phyloP scores from a whole-genome alignment of 2,329 filamentous ascomycete species.

The Pezicula radicicola region DNA sequence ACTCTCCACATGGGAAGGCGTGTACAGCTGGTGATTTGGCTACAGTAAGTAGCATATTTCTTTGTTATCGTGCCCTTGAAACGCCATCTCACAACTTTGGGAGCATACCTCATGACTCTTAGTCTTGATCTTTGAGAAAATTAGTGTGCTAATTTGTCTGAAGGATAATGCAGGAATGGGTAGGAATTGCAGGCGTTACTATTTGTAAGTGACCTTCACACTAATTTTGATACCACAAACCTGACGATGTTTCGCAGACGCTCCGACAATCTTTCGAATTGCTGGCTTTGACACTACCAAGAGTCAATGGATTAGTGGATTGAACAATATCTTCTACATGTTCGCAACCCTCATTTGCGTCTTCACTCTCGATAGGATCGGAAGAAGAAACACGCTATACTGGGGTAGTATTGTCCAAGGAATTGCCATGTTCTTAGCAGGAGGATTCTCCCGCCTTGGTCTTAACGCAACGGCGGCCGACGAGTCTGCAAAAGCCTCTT shows the following conservation, averaged over 20 bases:
- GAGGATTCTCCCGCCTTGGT: constrained; percentile 54
- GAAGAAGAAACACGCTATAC: constrained; percentile 65
- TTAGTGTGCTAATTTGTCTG: too few species aligned
- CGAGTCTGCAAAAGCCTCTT: constrained; percentile 41
- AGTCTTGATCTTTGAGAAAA: too few species aligned
- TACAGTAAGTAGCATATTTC: constrained; percentile 39
- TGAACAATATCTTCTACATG: constrained; percentile 55
- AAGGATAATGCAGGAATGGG: constrained; percentile 64
- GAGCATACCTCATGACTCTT: too few species aligned
- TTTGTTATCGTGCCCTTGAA: too few species aligned
- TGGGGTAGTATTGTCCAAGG: constrained; percentile 64
- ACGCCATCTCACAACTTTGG: too few species aligned
- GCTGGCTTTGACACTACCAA: constrained; percentile 61
- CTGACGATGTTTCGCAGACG: constrained; percentile 5
- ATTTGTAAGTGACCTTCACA: constrained; percentile 38
- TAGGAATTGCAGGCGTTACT: constrained; percentile 67
- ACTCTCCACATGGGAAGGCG: constrained; percentile 65
- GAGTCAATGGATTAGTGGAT: constrained; percentile 60
- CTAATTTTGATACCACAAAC: neutral
- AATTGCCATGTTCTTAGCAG: constrained; percentile 65
- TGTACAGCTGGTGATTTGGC: constrained; percentile 68
- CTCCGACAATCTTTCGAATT: constrained; percentile 56
- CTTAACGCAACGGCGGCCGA: constrained; percentile 44
- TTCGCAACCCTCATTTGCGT: constrained; percentile 66
- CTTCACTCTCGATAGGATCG: constrained; percentile 67